phyloP scores from a whole-genome alignment of 306 rosid genomes.

The Sesbania bispinosa region DNA sequence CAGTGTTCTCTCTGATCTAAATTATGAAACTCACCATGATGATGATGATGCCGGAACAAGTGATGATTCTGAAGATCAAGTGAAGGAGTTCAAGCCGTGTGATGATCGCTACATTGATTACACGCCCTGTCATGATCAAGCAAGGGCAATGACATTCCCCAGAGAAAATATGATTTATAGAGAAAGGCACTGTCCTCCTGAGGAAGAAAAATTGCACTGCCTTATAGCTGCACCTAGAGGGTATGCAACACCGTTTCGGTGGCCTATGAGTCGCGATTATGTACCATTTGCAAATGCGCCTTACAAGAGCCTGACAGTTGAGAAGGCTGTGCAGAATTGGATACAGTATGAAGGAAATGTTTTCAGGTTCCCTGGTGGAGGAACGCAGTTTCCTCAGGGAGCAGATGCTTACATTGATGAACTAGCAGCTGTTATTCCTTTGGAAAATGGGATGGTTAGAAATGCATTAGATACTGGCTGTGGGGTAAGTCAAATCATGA shows the following conservation, averaged over 20 bases:
- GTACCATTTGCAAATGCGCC: constrained; percentile 92
- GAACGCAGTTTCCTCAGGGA: constrained; percentile 83
- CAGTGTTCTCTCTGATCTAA: too few relatives aligned
- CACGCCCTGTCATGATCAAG: too few relatives aligned
- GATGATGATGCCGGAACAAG: not conserved
- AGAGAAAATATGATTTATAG: constrained; percentile 51
- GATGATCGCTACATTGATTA: constrained; percentile 32
- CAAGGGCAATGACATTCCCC: too few relatives aligned
- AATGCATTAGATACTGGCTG: constrained; percentile 84
- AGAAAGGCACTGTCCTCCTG: constrained; percentile 79
- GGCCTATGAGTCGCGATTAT: constrained; percentile 84
- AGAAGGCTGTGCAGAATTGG: constrained; percentile 82
- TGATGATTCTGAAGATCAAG: too few relatives aligned
- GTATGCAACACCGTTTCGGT: constrained; percentile 70
- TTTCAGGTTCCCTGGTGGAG: constrained; percentile 77
- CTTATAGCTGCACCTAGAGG: constrained; percentile 87
- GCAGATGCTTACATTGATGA: constrained; percentile 78
- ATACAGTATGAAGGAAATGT: constrained; percentile 69
- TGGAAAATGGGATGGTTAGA: constrained; percentile 68
- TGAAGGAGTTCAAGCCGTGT: too few relatives aligned
- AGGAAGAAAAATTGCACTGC: constrained; percentile 71
- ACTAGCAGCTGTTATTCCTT: constrained; percentile 70
- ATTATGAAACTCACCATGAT: too few relatives aligned
- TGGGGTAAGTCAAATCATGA: constrained; percentile 54
- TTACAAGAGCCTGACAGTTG: constrained; percentile 85